Base-by-base conservation (phyloP, 23 red algal species). In the Gracilaria gracilis region DNA sequence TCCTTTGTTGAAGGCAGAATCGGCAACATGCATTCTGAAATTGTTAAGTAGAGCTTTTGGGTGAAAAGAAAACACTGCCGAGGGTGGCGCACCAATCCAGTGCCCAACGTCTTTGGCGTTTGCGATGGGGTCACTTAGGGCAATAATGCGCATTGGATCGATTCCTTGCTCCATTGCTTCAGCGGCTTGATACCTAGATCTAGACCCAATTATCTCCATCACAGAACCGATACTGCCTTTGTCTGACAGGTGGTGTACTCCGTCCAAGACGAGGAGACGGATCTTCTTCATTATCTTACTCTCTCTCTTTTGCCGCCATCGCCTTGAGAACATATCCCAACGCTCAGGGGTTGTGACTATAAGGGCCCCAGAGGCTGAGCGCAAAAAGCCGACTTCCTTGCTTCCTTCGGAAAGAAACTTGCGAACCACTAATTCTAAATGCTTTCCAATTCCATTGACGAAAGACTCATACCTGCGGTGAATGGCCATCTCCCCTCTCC, bases 301-400 rank as follows among this genome's bases (percentile, higher is more conserved):
- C 70, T 75, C 91, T 79, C 82, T 47, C 49, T 86, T 88, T 67
- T 98, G 91, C 65, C 93, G 84, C 91, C 95, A 95, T 73, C 91
- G 61, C 20, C 95, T 75, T 28, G 91, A 94, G 54, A 98, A 80
- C 75, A 90, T 93, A 54, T 98, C 95, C 95, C 95, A 98, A 24
- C 55, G 61, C 48, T 89, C 91, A 0, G 86, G 86, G 2, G 95
- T 93, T 14, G 95, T 88, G 24, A 98, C 31, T 28, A 82, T 64
- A 39, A 94, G 35, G 42, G 85, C 80, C 34, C 88, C 88, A 39
- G 81, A 67, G 27, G 37, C 47, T 40, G 67, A 73, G 19, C 78
- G 61, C 24, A 87, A 79, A 57, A 93, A 57, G 4, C 16, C 47
- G 23, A 95, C 1, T 59, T 95, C 84, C 38, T 81, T 47, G 24